Percentiles rank a stretch among this genome's conserved stretches.
These are phyloP conservation scores for Emmonsiellopsis sp. DNA, from an alignment of 2,329 filamentous ascomycete species.

Conservation along the genomic window DNA sequence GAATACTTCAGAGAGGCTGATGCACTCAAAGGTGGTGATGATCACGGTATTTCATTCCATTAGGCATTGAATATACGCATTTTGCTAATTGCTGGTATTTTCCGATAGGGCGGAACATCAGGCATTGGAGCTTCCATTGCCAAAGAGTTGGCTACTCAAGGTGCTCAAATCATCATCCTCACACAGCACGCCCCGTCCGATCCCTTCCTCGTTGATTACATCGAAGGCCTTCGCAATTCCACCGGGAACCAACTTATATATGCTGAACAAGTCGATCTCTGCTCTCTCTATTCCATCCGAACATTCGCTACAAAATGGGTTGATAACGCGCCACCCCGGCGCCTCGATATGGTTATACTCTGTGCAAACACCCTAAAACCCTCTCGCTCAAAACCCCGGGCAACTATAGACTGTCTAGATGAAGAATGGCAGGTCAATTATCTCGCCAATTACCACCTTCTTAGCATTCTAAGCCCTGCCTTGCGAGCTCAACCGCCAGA, in stretches of 20 bases:
- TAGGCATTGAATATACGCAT: background rate
- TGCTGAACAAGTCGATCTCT: conserved; percentile 86
- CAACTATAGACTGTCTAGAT: conserved; percentile 74
- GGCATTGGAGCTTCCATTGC: conserved; percentile 77
- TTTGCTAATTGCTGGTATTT: conserved; percentile 11
- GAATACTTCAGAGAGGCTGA: conserved; percentile 68
- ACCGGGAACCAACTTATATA: conserved; percentile 85
- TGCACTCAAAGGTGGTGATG: conserved; percentile 91
- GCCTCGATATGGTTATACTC: conserved; percentile 83
- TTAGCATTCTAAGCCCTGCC: conserved; percentile 84
- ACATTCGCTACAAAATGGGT: conserved; percentile 97
- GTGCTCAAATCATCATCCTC: conserved; percentile 84
- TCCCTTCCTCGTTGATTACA: conserved; percentile 83
- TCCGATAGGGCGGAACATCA: conserved; percentile 67
- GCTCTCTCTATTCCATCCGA: conserved; percentile 81
- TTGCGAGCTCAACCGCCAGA: conserved; percentile 87
- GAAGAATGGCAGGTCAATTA: conserved; percentile 93
- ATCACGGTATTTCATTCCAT: conserved; percentile 56
- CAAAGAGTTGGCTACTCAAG: conserved; percentile 64
- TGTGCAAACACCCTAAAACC: conserved; percentile 74
- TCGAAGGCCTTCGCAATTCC: conserved; percentile 71
- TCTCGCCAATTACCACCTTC: conserved; percentile 86
- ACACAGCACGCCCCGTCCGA: conserved; percentile 74
- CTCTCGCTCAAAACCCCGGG: conserved; percentile 44
- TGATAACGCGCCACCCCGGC: conserved; percentile 80